Evolutionary conservation across 106 monocot species (phyloP).

Genomic region (Dendrobium chrysotoxum): DNA sequence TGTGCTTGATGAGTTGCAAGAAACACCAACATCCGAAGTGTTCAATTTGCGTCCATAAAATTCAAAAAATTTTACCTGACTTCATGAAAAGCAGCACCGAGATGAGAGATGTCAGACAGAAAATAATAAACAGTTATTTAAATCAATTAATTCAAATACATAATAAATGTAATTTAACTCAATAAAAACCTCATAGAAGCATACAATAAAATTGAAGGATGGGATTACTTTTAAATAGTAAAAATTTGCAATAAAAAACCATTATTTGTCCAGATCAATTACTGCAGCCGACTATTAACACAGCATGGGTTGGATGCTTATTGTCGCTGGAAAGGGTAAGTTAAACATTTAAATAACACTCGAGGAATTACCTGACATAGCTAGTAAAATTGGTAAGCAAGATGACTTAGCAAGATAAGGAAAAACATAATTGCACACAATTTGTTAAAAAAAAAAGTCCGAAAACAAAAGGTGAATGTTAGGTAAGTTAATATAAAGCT

Average conservation of each 20-base stretch:
- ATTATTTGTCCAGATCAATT: not conserved
- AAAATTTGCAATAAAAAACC: constrained; percentile 1
- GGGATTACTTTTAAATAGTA: not conserved
- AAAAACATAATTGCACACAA: no score
- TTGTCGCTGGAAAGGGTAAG: no score
- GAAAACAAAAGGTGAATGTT: no score
- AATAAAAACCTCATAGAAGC: not conserved
- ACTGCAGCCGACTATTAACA: not conserved
- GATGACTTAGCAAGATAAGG: no score
- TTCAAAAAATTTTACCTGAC: constrained; percentile 83
- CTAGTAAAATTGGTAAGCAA: no score
- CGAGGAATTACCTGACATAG: no score
- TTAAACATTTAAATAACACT: no score
- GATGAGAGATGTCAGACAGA: constrained; percentile 2
- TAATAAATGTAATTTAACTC: not conserved
- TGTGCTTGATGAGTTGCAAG: constrained; percentile 52
- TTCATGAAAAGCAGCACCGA: constrained; percentile 3
- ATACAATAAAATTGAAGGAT: not conserved
- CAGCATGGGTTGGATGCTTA: not conserved
- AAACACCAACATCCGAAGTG: constrained; percentile 67
- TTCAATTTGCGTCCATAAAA: constrained; percentile 94
- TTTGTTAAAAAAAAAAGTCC: no score
- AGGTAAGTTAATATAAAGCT: no score
- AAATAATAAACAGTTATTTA: not conserved
- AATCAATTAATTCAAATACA: not conserved